Base-by-base conservation (phyloP, 31 red algal genomes). In the Odonthalia washingtoniensis region DNA sequence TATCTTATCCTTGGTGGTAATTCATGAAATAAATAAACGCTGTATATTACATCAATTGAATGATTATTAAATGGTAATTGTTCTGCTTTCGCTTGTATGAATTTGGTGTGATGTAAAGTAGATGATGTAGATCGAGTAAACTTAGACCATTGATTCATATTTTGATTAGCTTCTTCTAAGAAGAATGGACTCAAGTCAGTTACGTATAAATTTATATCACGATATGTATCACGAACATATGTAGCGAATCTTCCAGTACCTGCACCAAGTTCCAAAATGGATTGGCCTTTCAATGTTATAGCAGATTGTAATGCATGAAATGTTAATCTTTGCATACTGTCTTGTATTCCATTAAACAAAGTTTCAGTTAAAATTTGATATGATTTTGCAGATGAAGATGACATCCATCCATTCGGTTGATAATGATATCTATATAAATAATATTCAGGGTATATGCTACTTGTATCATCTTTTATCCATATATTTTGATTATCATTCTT, bases 121-220 rank as follows among this genome's bases (percentile, higher is more conserved):
- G 32, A 1, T 9, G 4, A 33, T 2, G 27, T 32, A 40, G 57
- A 33, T 2, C 32, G 14, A 5, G 52, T 4, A n/a, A 1, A 32
- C 1, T 27, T 44, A 33, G 46, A 46, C 89, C 80, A 91, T 36
- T 69, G 40, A 6, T 2, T 38, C 69, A 85, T 73, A 21, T 77
- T 77, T 40, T 75, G 61, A 14, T 68, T 46, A 2, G 92, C 92
- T 72, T 94, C 83, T 68, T 84, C 37, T 30, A 96, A 66, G 57
- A 93, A 96, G 72, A 89, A 96, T 12, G 94, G 94, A 65, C 94
- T 93, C 53, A 96, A 78, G 45, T 96, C 94, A 24, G 87, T 12
- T 18, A 89, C 76, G 0, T 37, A 62, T 24, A 89, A 83, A 2
- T 76, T 4, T 6, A 75, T 72, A 0, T 62, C 40, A 1, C 89